Conservation (phyloP, 495 filamentous ascomycete species). For the Penicillium maclennaniae region DNA sequence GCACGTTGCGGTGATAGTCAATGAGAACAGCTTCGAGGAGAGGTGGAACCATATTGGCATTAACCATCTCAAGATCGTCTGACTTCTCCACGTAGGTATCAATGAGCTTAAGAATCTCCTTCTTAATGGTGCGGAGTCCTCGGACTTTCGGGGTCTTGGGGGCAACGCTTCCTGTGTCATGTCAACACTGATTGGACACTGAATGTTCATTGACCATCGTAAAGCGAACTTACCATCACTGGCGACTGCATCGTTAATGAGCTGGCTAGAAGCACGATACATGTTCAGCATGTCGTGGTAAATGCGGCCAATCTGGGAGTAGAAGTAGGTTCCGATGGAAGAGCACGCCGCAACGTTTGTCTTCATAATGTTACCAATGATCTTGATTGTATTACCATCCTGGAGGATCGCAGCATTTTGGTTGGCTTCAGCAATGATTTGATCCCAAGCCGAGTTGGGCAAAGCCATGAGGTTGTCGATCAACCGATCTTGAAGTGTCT, state of each 20-base stretch:
- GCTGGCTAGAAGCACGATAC: slow-evolving; percentile 92
- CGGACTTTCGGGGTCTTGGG: slow-evolving; percentile 96
- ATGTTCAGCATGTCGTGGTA: slow-evolving; percentile 99
- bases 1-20: slow-evolving; percentile 96
- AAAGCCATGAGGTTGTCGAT: slow-evolving; percentile 89
- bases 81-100: slow-evolving; percentile 97
- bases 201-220: not conserved
- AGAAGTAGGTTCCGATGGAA: slow-evolving; percentile 95
- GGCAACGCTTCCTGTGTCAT: slow-evolving; percentile 69
- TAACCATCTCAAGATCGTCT: slow-evolving; percentile 90
- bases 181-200: not conserved
- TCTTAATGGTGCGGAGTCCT: slow-evolving; percentile 95
- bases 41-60: slow-evolving; percentile 88
- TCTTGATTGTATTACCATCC: slow-evolving; percentile 90
- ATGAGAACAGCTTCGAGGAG: slow-evolving; percentile 92
- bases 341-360: slow-evolving; percentile 97
- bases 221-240: slow-evolving; percentile 63
- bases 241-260: slow-evolving; percentile 88
- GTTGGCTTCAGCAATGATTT: slow-evolving; percentile 82
- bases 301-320: slow-evolving; percentile 96
- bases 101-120: slow-evolving; percentile 97
- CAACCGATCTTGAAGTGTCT: slow-evolving; percentile 81
- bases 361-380: slow-evolving; percentile 99
- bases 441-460: slow-evolving; percentile 92
- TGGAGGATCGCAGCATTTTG: slow-evolving; percentile 78